Evolutionary conservation across 371 early-diverging fungal genomes (phyloP).

Genomic region (Actinomucor elegans): DNA sequence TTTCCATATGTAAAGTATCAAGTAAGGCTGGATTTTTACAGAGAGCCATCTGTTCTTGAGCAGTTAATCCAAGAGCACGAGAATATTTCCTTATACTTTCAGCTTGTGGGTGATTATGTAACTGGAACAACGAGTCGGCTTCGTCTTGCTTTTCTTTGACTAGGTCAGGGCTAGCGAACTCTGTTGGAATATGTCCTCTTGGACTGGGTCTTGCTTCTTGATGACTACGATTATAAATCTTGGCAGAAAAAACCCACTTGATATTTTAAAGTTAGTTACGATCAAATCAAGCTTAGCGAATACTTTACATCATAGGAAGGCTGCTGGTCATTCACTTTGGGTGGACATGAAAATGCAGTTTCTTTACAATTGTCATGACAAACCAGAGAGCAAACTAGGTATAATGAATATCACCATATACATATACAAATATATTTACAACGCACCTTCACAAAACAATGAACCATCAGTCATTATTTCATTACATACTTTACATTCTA

Average conservation of each 20-base stretch:
- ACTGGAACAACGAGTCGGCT: too few species aligned
- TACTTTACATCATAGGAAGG: conserved; percentile 43
- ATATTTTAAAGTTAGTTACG: not conserved
- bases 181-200: conserved; percentile 5
- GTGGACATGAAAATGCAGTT: conserved; percentile 44
- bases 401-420: too few species aligned
- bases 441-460: conserved; percentile 40
- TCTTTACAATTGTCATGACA: conserved; percentile 44
- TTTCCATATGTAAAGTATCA: conserved; percentile 26
- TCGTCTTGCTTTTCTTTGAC: too few species aligned
- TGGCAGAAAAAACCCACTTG: conserved; percentile 22
- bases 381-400: conserved; percentile 39
- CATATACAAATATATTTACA: too few species aligned
- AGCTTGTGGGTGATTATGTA: conserved; percentile 35
- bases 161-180: too few species aligned
- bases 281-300: not conserved
- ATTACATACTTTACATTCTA: conserved; percentile 46
- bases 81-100: conserved; percentile 36
- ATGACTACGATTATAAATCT: conserved; percentile 15
- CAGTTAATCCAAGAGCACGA: conserved; percentile 30
- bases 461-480: conserved; percentile 23
- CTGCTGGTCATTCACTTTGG: conserved; percentile 47
- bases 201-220: not conserved
- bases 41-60: conserved; percentile 35
- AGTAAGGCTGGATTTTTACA: conserved; percentile 35